Evolutionary conservation across 2,329 filamentous ascomycete species (phyloP).

Genomic region (Hawksworthiomyces lignivorus): DNA sequence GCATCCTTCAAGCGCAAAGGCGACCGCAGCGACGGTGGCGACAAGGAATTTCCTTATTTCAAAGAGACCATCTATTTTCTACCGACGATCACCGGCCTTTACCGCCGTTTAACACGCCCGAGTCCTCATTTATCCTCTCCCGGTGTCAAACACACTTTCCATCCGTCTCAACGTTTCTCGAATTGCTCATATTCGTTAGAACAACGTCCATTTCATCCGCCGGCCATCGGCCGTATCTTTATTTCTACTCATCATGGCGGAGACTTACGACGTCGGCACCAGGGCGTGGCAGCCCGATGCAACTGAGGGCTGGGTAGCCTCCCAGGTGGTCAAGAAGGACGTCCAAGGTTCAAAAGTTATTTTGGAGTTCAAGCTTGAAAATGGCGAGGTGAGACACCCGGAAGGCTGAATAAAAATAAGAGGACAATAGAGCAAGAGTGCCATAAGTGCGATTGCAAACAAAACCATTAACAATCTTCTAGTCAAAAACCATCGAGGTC

Average conservation of each 20-base stretch:
- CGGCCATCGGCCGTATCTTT: conserved; percentile 20
- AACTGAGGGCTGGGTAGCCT: conserved; percentile 95
- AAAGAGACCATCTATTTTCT: no score
- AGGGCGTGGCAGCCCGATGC: conserved; percentile 96
- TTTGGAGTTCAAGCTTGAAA: conserved; percentile 81
- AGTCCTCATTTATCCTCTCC: no score
- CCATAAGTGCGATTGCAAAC: no score
- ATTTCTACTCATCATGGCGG: conserved; percentile 60
- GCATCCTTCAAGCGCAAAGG: conserved; percentile 1
- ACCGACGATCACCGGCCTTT: conserved; percentile 6
- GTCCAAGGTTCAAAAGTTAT: conserved; percentile 79
- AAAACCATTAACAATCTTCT: conserved; percentile 9
- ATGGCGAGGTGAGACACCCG: conserved; percentile 66
- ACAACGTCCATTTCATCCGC: background rate
- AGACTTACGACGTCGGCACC: conserved; percentile 92
- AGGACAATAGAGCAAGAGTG: no score
- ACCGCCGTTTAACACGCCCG: conserved; percentile 15
- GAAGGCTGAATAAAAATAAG: background rate
- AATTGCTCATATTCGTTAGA: no score
- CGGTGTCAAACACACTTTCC: no score
- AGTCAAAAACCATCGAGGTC: conserved; percentile 76
- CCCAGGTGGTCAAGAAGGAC: conserved; percentile 82
- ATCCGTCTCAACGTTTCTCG: no score
- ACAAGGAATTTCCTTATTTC: no score
- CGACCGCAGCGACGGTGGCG: background rate